phyloP scores from a whole-genome alignment of 495 filamentous ascomycete genomes.

The Podospora pseudopauciseta region DNA sequence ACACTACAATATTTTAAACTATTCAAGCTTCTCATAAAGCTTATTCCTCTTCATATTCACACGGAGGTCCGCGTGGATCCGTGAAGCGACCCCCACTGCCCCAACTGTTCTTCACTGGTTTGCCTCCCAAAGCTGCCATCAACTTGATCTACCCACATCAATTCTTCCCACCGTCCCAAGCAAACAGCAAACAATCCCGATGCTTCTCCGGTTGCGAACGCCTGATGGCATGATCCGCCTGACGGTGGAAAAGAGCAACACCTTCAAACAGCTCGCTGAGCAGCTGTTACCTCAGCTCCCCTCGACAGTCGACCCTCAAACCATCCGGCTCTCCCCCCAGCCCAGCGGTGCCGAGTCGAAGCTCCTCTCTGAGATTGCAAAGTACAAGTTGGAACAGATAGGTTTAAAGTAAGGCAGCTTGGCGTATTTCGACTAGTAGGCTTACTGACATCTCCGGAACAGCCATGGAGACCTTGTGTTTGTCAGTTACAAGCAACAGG shows the following conservation, averaged over 20 bases:
- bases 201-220: conserved; percentile 66
- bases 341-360: conserved; percentile 73
- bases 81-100: not conserved
- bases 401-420: conserved; percentile 59
- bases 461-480: conserved; percentile 92
- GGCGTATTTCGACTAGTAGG: not conserved
- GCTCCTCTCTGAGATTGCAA: conserved; percentile 60
- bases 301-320: conserved; percentile 63
- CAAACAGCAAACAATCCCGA: conserved; percentile 27
- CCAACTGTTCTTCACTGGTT: not conserved
- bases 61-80: not conserved
- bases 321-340: conserved; percentile 75
- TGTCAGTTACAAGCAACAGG: conserved; percentile 64
- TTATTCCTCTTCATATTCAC: not conserved
- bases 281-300: conserved; percentile 49
- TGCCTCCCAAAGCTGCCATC: not conserved
- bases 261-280: conserved; percentile 49
- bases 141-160: not conserved
- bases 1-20: not conserved
- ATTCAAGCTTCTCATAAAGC: not conserved
- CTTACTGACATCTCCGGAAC: conserved; percentile 14
- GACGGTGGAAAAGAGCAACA: conserved; percentile 55
- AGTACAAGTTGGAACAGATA: conserved; percentile 64
- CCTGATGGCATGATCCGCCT: conserved; percentile 70
- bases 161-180: not conserved